A percentile compares a stretch with the other conserved stretches of the same genome.
Evolutionary conservation across 2,329 filamentous ascomycete species (phyloP).

Genomic region (Fusarium sp.): DNA sequence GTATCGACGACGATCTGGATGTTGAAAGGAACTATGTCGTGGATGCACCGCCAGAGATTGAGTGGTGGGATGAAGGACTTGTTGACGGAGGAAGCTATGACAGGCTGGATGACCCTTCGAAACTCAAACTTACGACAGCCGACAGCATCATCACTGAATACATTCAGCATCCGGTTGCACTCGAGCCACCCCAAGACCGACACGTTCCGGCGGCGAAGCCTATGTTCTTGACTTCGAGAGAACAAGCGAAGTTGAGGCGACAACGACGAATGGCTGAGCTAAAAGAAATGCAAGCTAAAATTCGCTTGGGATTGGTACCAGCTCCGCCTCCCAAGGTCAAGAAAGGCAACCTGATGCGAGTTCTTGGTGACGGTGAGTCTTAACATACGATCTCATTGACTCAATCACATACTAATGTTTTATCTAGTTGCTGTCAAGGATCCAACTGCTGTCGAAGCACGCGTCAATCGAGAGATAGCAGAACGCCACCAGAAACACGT

Average conservation of each 20-base stretch:
- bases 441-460: slow-evolving; percentile 94
- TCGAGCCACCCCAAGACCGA: slow-evolving; percentile 92
- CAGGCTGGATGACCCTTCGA: slow-evolving; percentile 69
- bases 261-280: slow-evolving; percentile 91
- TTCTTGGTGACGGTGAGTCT: slow-evolving; percentile 79
- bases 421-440: slow-evolving; percentile 77
- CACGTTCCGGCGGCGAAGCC: slow-evolving; percentile 81
- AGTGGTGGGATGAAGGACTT: slow-evolving; percentile 98
- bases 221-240: slow-evolving; percentile 90
- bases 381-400: neutral
- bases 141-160: slow-evolving; percentile 91
- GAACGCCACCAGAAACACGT: slow-evolving; percentile 85
- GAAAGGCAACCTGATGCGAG: slow-evolving; percentile 96
- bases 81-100: slow-evolving; percentile 80
- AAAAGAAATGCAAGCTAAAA: slow-evolving; percentile 97
- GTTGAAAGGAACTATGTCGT: slow-evolving; percentile 90
- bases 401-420: slow-evolving; percentile 29
- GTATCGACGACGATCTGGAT: slow-evolving; percentile 89
- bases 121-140: slow-evolving; percentile 77
- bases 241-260: slow-evolving; percentile 89
- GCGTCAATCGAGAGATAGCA: slow-evolving; percentile 91
- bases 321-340: slow-evolving; percentile 96
- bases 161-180: slow-evolving; percentile 89
- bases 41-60: slow-evolving; percentile 83
- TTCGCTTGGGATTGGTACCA: slow-evolving; percentile 86